Evolutionary conservation across 805 yeast species (phyloP).

Genomic region (Tetrapisispora taiwanensis): DNA sequence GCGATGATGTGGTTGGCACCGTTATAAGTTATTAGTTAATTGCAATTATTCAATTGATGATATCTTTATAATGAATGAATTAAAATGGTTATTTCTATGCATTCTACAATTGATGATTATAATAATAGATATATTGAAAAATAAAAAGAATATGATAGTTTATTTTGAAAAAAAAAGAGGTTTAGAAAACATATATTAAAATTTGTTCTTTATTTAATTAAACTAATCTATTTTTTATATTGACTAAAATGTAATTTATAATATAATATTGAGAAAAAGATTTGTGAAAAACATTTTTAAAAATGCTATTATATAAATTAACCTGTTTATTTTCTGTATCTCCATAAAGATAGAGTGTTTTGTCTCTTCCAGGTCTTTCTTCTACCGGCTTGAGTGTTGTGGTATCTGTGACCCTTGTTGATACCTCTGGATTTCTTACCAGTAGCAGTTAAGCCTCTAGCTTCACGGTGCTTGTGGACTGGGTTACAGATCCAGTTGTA

Average conservation of each 20-base stretch:
- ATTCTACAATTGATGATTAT: too few relatives aligned
- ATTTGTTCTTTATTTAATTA: too few relatives aligned
- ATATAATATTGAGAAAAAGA: not conserved
- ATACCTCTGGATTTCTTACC: constrained; percentile 99
- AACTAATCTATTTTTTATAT: not conserved
- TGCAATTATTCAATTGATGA: too few relatives aligned
- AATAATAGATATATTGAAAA: too few relatives aligned
- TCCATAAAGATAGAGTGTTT: constrained; percentile 98
- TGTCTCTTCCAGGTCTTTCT: constrained; percentile 99
- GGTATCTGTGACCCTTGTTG: constrained; percentile 99
- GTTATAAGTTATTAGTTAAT: too few relatives aligned
- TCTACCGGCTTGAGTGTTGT: constrained; percentile 98
- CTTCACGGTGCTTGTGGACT: constrained; percentile 99
- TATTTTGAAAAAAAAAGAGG: constrained; percentile 1
- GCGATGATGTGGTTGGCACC: too few relatives aligned
- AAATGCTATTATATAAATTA: constrained; percentile 5
- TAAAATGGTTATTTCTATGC: too few relatives aligned
- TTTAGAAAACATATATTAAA: not conserved
- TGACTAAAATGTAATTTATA: constrained; percentile 1
- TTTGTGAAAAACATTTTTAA: not conserved
- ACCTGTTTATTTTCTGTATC: constrained; percentile 78
- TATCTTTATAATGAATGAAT: too few relatives aligned
- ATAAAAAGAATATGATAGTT: too few relatives aligned
- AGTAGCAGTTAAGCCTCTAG: constrained; percentile 95
- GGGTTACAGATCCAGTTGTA: constrained; percentile 99